Percentiles rank a stretch among this genome's conserved stretches.
Conservation (phyloP, 108 stramenopile genomes). For the Hondaea fermentalgiana region DNA sequence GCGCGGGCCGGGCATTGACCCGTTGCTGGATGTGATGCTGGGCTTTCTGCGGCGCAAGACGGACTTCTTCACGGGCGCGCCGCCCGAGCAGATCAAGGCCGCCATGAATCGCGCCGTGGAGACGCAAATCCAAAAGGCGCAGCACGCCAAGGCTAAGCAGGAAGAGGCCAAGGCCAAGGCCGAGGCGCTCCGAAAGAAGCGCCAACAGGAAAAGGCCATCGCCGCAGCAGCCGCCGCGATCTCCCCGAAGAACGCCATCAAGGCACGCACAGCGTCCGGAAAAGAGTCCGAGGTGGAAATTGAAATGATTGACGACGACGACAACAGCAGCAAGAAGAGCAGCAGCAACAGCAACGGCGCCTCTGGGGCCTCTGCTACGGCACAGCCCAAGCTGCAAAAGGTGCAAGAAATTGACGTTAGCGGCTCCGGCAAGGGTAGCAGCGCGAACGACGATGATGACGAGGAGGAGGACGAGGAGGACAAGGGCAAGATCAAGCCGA, state of each 20-base stretch:
- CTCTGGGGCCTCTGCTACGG: background rate
- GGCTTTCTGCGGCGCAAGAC: conserved; percentile 94
- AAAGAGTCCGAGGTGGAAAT: conserved; percentile 43
- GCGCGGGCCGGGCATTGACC: conserved; percentile 77
- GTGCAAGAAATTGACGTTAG: conserved; percentile 61
- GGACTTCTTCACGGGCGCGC: conserved; percentile 84
- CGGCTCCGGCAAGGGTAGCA: background rate
- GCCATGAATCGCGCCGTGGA: conserved; percentile 68
- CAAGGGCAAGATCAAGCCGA: conserved; percentile 60
- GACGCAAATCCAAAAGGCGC: conserved; percentile 48
- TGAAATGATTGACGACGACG: conserved; percentile 19
- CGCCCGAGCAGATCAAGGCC: conserved; percentile 25
- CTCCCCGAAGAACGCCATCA: background rate
- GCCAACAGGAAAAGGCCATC: background rate
- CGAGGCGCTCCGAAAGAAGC: background rate
- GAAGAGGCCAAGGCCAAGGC: conserved; percentile 21
- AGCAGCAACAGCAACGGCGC: background rate
- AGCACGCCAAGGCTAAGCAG: conserved; percentile 21
- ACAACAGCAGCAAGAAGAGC: background rate
- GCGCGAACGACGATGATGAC: conserved; percentile 20
- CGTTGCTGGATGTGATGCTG: conserved; percentile 88
- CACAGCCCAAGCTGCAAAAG: background rate
- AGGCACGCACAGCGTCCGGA: conserved; percentile 41
- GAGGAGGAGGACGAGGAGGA: conserved; percentile 48
- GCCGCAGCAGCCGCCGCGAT: background rate